Conservation (phyloP, 306 rosid species). For the Acacia crassicarpa region DNA sequence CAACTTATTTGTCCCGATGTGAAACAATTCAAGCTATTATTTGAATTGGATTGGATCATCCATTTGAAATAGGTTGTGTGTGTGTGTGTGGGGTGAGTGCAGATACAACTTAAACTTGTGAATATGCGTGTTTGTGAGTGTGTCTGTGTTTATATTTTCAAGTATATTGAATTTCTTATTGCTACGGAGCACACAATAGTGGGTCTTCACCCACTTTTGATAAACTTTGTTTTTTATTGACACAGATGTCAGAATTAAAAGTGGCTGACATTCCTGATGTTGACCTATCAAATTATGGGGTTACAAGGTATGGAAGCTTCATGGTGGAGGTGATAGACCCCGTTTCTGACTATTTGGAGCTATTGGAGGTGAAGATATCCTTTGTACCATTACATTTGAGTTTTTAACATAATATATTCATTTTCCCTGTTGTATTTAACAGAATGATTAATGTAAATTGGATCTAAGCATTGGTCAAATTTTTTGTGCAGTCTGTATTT, state of each 20-base stretch:
- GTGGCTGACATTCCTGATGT: slow-evolving; percentile 86
- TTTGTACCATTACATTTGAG: neutral
- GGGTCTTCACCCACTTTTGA: neutral
- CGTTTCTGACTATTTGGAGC: slow-evolving; percentile 90
- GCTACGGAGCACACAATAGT: neutral
- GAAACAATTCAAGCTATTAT: slow-evolving; percentile 7
- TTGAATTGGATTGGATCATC: neutral
- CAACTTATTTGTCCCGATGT: neutral
- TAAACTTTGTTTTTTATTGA: slow-evolving; percentile 10
- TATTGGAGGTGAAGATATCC: slow-evolving; percentile 69
- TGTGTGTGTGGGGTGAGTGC: neutral
- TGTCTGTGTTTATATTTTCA: neutral
- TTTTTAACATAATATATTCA: neutral
- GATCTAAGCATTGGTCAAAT: slow-evolving; percentile 27
- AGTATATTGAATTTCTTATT: slow-evolving; percentile 8
- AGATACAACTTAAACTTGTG: neutral
- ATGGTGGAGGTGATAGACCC: slow-evolving; percentile 89
- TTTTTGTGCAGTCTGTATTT: slow-evolving; percentile 76
- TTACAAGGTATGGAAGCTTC: slow-evolving; percentile 72
- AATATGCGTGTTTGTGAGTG: neutral
- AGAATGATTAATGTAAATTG: slow-evolving; percentile 27
- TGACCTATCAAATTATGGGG: slow-evolving; percentile 76
- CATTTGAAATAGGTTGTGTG: neutral
- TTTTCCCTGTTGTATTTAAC: slow-evolving; percentile 20
- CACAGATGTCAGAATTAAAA: slow-evolving; percentile 84